Evolutionary conservation across 2,329 filamentous ascomycete species (phyloP).

Genomic region (Ascochyta koolunga): DNA sequence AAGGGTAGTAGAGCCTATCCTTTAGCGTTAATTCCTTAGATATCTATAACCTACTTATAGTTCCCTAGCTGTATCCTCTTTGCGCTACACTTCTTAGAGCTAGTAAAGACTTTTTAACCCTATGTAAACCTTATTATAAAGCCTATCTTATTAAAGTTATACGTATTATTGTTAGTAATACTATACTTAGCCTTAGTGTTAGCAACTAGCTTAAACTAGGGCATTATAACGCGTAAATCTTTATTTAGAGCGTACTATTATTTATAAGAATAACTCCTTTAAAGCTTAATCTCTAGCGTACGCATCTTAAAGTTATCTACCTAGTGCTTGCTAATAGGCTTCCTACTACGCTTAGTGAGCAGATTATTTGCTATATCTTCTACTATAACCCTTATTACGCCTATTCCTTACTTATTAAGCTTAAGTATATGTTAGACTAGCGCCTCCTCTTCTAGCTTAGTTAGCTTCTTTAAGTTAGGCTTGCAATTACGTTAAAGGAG

Average conservation of each 20-base stretch:
- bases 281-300: constrained; percentile 43
- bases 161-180: too few relatives aligned
- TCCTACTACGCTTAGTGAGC: neutral
- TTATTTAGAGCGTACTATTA: too few relatives aligned
- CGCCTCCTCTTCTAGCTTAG: neutral
- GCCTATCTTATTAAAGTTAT: too few relatives aligned
- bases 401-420: neutral
- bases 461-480: neutral
- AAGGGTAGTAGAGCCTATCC: neutral
- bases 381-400: neutral
- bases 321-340: neutral
- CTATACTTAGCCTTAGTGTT: too few relatives aligned
- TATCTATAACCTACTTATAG: too few relatives aligned
- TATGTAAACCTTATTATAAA: too few relatives aligned
- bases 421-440: neutral
- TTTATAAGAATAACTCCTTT: neutral
- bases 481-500: neutral
- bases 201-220: too few relatives aligned
- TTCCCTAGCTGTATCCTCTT: too few relatives aligned
- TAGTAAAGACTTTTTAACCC: too few relatives aligned
- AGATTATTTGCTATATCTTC: neutral
- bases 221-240: too few relatives aligned
- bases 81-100: too few relatives aligned
- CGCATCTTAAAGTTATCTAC: neutral
- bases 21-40: too few relatives aligned